phyloP scores from a whole-genome alignment of 1,284 basidiomycete species.

The Fistulina hepatica region DNA sequence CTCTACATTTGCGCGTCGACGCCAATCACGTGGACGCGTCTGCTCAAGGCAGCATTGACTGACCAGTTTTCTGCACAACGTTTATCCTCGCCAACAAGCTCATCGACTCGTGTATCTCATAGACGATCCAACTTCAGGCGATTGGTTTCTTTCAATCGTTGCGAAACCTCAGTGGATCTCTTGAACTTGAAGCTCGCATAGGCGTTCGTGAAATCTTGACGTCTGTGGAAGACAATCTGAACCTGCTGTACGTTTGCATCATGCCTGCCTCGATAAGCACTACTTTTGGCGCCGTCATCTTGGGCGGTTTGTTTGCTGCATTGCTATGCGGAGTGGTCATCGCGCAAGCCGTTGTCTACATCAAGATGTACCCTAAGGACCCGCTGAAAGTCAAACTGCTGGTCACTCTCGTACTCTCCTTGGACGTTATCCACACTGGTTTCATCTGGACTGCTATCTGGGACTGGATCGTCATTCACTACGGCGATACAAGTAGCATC shows the following conservation, averaged over 20 bases:
- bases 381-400: not conserved
- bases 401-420: not conserved
- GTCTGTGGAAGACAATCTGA: no score
- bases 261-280: constrained; percentile 1
- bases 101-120: no score
- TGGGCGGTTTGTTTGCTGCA: constrained; percentile 9
- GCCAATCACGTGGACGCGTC: no score
- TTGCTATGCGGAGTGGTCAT: constrained; percentile 13
- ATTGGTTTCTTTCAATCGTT: no score
- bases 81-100: no score
- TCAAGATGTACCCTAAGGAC: constrained; percentile 13
- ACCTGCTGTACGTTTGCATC: not conserved
- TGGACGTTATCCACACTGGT: constrained; percentile 11
- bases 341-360: constrained; percentile 13
- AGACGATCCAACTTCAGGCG: no score
- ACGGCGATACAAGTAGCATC: not conserved
- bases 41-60: no score
- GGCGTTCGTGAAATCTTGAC: no score
- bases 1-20: no score
- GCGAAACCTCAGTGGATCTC: no score
- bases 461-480: constrained; percentile 9
- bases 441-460: constrained; percentile 12
- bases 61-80: no score
- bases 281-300: constrained; percentile 6
- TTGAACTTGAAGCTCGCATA: not conserved